Percentiles rank a stretch among this genome's conserved stretches.
phyloP scores from a whole-genome alignment of 1,284 basidiomycete species.

The Ganoderma resinaceum region DNA sequence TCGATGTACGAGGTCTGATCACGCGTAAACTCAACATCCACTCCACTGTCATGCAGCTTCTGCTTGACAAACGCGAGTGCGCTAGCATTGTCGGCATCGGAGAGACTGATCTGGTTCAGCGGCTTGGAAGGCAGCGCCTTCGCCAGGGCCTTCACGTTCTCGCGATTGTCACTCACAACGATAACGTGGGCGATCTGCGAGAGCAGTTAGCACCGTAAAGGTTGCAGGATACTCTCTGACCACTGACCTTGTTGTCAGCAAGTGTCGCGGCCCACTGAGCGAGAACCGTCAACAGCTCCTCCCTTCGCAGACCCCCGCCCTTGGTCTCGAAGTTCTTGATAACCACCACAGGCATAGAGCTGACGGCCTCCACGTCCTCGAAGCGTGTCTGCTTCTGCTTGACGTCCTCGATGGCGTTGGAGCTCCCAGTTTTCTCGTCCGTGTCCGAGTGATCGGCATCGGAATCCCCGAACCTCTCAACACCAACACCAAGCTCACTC shows the following conservation, averaged over 20 bases:
- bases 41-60: constrained; percentile 72
- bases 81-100: constrained; percentile 86
- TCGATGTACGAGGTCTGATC: constrained; percentile 67
- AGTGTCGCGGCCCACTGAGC: constrained; percentile 88
- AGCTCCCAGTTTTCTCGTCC: constrained; percentile 16
- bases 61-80: constrained; percentile 84
- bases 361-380: constrained; percentile 58
- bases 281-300: constrained; percentile 80
- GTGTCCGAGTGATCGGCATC: constrained; percentile 41
- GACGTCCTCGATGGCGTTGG: constrained; percentile 6
- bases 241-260: constrained; percentile 78
- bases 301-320: constrained; percentile 68
- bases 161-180: constrained; percentile 89
- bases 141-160: constrained; percentile 84
- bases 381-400: constrained; percentile 39
- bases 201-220: constrained; percentile 21
- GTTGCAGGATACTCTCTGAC: background rate
- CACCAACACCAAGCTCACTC: constrained; percentile 82
- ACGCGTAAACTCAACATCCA: constrained; percentile 56
- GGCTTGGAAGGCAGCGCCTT: constrained; percentile 91
- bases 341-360: constrained; percentile 84
- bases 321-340: constrained; percentile 77
- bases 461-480: constrained; percentile 58
- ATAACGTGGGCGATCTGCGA: constrained; percentile 88
- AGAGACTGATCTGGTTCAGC: constrained; percentile 77